Conservation (phyloP, 768 basidiomycete genomes). For the Cubamyces sp. region DNA sequence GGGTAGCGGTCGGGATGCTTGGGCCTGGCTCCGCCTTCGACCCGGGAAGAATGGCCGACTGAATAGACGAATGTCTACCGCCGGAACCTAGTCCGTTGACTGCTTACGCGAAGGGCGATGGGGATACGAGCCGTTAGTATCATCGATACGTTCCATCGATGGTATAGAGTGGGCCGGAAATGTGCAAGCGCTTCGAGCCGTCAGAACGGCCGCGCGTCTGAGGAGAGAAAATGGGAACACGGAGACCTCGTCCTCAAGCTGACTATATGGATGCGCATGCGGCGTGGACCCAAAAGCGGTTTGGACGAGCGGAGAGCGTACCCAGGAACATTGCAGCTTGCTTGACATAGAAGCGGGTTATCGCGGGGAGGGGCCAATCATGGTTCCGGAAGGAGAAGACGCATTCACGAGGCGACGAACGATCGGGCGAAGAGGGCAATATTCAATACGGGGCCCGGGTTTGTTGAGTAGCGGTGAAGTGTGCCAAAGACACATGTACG, state of each 20-base stretch:
- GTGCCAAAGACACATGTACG: neutral
- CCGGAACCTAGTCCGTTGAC: neutral
- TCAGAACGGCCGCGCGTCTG: constrained; percentile 1
- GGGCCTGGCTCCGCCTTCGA: neutral
- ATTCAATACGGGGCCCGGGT: neutral
- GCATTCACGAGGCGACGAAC: neutral
- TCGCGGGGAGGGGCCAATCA: constrained; percentile 5
- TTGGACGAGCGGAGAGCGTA: neutral
- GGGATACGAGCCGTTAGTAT: neutral
- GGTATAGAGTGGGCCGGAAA: neutral
- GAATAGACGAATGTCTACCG: neutral
- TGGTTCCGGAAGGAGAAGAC: neutral
- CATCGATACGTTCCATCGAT: neutral
- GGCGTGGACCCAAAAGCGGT: neutral
- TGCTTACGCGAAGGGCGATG: neutral
- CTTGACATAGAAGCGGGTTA: constrained; percentile 18
- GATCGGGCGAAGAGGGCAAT: neutral
- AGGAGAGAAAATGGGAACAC: neutral
- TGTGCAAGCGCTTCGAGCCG: constrained; percentile 7
- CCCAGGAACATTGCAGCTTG: constrained; percentile 13
- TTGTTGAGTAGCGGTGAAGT: neutral
- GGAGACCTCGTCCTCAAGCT: neutral
- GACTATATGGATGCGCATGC: neutral
- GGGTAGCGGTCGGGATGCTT: neutral
- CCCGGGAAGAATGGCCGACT: neutral